Evolutionary conservation across 31 red algal species (phyloP), one percentile per base, ranked within the genome.

Genomic region (Asparagopsis taxiformis): DNA sequence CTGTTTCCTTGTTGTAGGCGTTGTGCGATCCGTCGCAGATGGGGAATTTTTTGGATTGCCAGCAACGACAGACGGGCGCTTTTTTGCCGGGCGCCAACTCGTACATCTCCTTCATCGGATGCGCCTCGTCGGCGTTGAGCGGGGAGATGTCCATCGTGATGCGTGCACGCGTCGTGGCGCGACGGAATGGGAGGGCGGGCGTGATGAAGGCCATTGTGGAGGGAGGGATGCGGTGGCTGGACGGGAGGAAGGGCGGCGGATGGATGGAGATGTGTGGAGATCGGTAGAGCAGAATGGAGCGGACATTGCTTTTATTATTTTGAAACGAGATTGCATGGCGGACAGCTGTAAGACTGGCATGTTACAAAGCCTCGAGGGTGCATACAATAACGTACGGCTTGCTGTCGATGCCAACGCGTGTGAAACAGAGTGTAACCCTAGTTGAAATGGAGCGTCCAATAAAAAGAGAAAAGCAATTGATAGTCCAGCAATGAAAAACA

Each of bases 21-120:
- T 77, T 85, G 59, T 93, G 89, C 13, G 71, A 68, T 1, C 89
- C 89, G 49, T 85, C 80, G 41, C 89, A 93, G 56, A 55, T 16
- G 21, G 89, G 89, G 51, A 74, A 74, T 43, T 78, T 73, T 59
- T 86, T 85, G 44, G 74, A 80, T 49, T 85, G 72, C 89, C 89
- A 93, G 68, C 89, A 93, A 3, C 89, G 89, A 44, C 89, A 93
- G 5, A 84, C 54, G 8, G 80, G 62, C 1, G 82, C 72, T 31
- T 59, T 73, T 38, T 78, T 63, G 10, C 74, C 80, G 11, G 50
- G 72, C 25, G 23, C 32, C 1, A 65, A 22, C 30, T 64, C 13
- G 50, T 80, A 78, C 16, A 65, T 72, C 58, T 74, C 85, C 57
- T 65, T 64, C 85, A 74, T 79, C n/a, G 34, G 19, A 15, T 50